These are phyloP conservation scores for Hydnum rufescens DNA, from an alignment of 768 basidiomycete genomes.

Conservation along the genomic window DNA sequence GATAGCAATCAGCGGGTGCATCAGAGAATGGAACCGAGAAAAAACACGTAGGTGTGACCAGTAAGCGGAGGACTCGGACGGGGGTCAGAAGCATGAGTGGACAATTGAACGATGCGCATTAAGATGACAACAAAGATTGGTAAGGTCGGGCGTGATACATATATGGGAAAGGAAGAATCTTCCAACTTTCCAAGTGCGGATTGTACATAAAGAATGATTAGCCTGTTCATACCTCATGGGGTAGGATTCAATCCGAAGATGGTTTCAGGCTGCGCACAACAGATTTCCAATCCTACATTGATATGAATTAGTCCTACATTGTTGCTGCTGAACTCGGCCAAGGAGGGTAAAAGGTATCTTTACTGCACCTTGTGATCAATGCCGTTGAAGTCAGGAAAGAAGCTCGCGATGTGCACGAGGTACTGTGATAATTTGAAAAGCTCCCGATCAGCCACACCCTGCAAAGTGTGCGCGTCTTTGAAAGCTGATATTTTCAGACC, in stretches of 20 bases:
- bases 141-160: too few species aligned
- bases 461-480: conserved; percentile 51
- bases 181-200: background rate
- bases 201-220: background rate
- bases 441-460: conserved; percentile 41
- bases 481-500: conserved; percentile 72
- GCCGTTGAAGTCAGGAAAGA: conserved; percentile 36
- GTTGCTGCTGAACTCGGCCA: too few species aligned
- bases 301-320: background rate
- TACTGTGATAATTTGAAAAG: conserved; percentile 45
- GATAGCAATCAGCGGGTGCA: too few species aligned
- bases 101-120: too few species aligned
- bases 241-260: background rate
- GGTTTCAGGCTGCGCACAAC: background rate
- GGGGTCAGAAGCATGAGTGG: too few species aligned
- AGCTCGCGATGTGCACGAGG: conserved; percentile 38
- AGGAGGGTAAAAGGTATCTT: background rate
- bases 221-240: background rate
- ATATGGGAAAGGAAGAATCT: background rate
- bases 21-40: too few species aligned
- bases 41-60: too few species aligned
- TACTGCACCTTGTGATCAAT: conserved; percentile 41
- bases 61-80: too few species aligned
- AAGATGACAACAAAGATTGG: too few species aligned
- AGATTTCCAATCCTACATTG: background rate